Conservation (phyloP, 2,329 filamentous ascomycete species). For the Ophiostoma angusticollis region DNA sequence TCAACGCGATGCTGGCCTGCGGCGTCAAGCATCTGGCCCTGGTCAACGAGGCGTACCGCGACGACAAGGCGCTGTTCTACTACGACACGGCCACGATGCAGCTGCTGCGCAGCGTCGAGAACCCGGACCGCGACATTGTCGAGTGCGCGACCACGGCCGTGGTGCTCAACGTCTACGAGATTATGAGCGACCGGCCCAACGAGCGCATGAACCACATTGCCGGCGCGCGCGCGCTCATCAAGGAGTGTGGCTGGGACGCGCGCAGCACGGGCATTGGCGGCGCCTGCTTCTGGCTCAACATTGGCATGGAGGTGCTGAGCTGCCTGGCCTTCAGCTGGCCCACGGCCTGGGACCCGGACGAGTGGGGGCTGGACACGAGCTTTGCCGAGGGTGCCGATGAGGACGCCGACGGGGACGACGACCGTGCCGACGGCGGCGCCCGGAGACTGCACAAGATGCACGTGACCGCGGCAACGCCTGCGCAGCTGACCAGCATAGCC, state of each 20-base stretch:
- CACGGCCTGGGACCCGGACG: conserved; percentile 77
- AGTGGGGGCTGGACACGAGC: conserved; percentile 76
- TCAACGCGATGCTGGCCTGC: conserved; percentile 81
- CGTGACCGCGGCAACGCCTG: no score
- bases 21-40: conserved; percentile 70
- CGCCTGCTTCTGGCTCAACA: conserved; percentile 90
- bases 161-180: conserved; percentile 82
- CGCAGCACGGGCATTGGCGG: conserved; percentile 64
- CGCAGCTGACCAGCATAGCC: conserved; percentile 19
- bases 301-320: conserved; percentile 78
- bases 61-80: conserved; percentile 68
- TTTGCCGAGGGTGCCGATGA: conserved; percentile 27
- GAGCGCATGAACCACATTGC: conserved; percentile 84
- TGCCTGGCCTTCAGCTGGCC: conserved; percentile 82
- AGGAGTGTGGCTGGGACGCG: conserved; percentile 82
- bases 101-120: conserved; percentile 63
- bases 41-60: conserved; percentile 52
- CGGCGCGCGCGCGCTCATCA: conserved; percentile 72
- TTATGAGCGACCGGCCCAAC: conserved; percentile 70
- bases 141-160: conserved; percentile 81
- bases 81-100: conserved; percentile 77
- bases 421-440: no score
- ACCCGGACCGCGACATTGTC: conserved; percentile 70
- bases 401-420: no score
- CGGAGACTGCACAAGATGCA: no score